Base-by-base conservation (phyloP, 1,284 basidiomycete species). In the Boletus albobrunnescens region DNA sequence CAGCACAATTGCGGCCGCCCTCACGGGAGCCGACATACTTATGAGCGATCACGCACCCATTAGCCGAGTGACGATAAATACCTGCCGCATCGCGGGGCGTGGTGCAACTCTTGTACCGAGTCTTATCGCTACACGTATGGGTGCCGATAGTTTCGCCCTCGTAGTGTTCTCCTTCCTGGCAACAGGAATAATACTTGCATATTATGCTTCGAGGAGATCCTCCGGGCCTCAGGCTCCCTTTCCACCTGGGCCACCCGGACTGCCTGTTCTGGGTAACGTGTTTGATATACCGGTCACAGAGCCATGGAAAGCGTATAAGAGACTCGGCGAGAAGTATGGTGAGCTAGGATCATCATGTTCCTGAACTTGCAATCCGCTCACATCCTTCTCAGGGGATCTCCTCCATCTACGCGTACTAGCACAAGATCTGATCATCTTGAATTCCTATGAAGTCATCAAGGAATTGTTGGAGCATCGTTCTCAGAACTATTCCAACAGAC, bases 401-500 rank as follows among this genome's bases (percentile, higher is more conserved):
- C 10, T 47, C 5, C 41, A 47, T 26, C 40, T 47, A 14, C 41
- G 46, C 13, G 33, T 45, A 6, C 17, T 47, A 4, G 31, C 46
- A 11, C 46, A 47, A 31, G 46, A 47, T 19, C 3, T 47, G 16
- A 45, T 47, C 16, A 24, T 47, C 13, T 36, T 47, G 41, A 47
- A 47, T 36, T 47, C 46, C 9, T 26, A 47, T n/a, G 46, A 44
- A 31, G 46, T 11, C 4, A 47, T 47, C 20, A 44, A 16, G 22
- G 46, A 47, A 20, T 6, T 47, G 33, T 31, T 47, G 3, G 46
- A 47, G 14, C 22, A 47, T 6, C 46, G 46, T 14, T 47, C 46
- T 20, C 46, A 45, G 20, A 47, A 44, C 33, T 47, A 47, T 36
- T 47, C 46, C 22, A 22, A 47, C 41, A 44, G 46, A 30, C 46